phyloP scores from a whole-genome alignment of 129 eudicot genomes.

The Chrysanthemum seticuspe region DNA sequence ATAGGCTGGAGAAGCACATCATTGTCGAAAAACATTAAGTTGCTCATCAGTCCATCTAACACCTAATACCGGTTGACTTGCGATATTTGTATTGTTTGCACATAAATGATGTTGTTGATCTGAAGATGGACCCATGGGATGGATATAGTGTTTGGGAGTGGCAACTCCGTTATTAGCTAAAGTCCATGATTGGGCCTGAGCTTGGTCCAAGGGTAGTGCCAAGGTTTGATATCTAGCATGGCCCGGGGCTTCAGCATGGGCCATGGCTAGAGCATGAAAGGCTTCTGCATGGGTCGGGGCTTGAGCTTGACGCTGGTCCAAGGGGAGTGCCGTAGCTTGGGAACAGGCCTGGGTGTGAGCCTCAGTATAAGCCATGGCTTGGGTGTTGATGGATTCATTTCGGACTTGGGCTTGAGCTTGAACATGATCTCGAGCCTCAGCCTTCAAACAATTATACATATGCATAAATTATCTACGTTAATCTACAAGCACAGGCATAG shows the following conservation, averaged over 20 bases:
- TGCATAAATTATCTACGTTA: no score
- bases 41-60: constrained; percentile 10
- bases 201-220: neutral
- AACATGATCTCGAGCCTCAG: no score
- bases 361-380: no score
- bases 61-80: constrained; percentile 1
- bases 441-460: no score
- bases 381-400: no score
- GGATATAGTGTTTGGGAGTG: neutral
- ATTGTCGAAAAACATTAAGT: neutral
- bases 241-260: neutral
- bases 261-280: no score
- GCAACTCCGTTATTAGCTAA: neutral
- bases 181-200: neutral
- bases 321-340: no score
- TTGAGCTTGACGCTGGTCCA: neutral
- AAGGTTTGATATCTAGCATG: neutral
- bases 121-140: neutral
- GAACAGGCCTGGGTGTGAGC: no score
- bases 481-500: no score
- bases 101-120: no score
- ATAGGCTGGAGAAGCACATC: neutral
- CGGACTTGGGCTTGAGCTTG: no score
- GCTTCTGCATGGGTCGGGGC: neutral
- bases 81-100: neutral